Evolutionary conservation across 176 grass and related monocot species (phyloP), one percentile per base, ranked within the genome.

Genomic region (Otatea glauca): DNA sequence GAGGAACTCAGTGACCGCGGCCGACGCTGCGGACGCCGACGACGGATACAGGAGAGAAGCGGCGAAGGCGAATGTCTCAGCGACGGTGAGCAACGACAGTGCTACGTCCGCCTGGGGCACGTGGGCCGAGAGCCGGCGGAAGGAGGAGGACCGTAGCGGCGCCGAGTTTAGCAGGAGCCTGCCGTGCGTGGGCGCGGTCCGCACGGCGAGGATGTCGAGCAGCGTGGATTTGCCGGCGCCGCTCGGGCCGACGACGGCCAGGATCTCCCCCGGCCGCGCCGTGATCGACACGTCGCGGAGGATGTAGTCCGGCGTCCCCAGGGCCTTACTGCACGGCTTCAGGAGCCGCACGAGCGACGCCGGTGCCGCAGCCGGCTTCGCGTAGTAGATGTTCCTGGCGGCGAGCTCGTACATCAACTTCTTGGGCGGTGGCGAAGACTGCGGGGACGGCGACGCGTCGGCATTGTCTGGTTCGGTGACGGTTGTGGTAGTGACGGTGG

Each of bases 201-300:
- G 91, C 66, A 89, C 89, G 0, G 96, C 91, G 0, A 98, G 96
- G 76, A 98, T 95, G 83, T 98, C 96, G 74, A 98, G 85, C 55
- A 98, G 80, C 9, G 96, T 98, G 3, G 96, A 95, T 85, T 98
- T 98, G 11, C 96, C 96, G 15, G 96, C 93, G 37, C 96, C 96
- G 72, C 96, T 98, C 0, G 96, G 96, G 0, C 96, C 96, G 0
- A 98, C 96, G 42, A 98, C 83, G 35, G 96, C 96, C 0, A 98
- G 93, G 77, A 98, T 68, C 92, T 98, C 91, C 7, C 93, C 96
- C 0, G 96, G 85, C 3, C 80, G 63, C 6, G 93, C 96, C 21
- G 89, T 90, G 23, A 98, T 69, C 2, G 96, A 98, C 63, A 98
- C 90, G 70, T 98, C 88, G 27, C 87, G 89, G 23, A 98, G 93